phyloP scores from a whole-genome alignment of 116 monocot species.

The Cymodocea nodosa region DNA sequence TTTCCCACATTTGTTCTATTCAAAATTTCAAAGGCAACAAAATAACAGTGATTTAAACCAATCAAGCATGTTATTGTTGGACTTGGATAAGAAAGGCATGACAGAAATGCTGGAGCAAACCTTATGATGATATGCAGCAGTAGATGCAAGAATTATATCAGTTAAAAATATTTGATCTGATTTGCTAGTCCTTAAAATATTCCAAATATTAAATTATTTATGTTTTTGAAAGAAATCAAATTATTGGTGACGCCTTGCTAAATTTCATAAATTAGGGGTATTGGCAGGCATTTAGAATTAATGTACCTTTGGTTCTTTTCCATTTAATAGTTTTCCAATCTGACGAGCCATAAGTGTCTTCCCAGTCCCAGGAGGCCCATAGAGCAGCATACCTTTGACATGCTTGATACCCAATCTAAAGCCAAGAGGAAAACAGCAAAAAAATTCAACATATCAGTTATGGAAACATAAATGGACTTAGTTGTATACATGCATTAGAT shows the following conservation, averaged over 20 bases:
- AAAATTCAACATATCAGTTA: neutral
- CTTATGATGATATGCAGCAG: neutral
- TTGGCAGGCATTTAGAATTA: neutral
- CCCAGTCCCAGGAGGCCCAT: constrained; percentile 97
- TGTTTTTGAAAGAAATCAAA: neutral
- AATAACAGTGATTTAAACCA: too few relatives aligned
- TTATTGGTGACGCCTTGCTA: too few relatives aligned
- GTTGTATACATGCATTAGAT: too few relatives aligned
- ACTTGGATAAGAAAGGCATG: too few relatives aligned
- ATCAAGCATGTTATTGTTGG: too few relatives aligned
- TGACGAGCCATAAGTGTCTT: constrained; percentile 98
- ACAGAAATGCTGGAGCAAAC: neutral
- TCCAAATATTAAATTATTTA: neutral
- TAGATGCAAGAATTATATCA: neutral
- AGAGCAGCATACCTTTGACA: constrained; percentile 95
- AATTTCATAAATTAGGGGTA: neutral
- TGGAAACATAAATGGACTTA: neutral
- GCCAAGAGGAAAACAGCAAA: constrained; percentile 2
- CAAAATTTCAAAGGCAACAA: too few relatives aligned
- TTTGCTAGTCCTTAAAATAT: neutral
- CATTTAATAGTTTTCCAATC: constrained; percentile 91
- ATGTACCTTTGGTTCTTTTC: constrained; percentile 92
- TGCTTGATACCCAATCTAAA: constrained; percentile 93
- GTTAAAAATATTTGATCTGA: neutral
- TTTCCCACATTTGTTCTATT: too few relatives aligned